Percentiles rank a stretch among this genome's conserved stretches.
phyloP scores from a whole-genome alignment of 2,329 filamentous ascomycete genomes.

The Hypoxylon sp. region DNA sequence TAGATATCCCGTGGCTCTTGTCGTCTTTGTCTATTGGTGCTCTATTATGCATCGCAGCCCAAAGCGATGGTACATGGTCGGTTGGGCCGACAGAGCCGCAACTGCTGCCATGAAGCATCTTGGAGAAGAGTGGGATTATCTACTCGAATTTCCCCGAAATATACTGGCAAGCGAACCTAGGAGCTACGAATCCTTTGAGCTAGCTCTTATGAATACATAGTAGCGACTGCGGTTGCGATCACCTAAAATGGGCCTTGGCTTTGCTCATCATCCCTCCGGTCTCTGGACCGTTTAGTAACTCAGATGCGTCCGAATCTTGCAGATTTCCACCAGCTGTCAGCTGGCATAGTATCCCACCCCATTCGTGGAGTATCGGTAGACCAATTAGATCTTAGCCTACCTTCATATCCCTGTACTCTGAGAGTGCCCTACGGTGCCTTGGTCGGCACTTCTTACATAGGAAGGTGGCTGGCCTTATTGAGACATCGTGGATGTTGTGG shows the following conservation, averaged over 20 bases:
- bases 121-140: conserved; percentile 28
- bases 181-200: background rate
- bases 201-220: background rate
- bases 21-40: conserved; percentile 49
- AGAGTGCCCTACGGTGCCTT: background rate
- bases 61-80: conserved; percentile 46
- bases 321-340: conserved; percentile 5
- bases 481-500: background rate
- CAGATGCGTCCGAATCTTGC: background rate
- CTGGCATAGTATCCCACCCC: conserved; percentile 3
- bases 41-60: conserved; percentile 47
- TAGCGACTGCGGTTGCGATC: background rate
- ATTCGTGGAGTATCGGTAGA: background rate
- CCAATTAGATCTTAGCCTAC: conserved; percentile 14
- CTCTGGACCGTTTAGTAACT: background rate
- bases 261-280: background rate
- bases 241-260: background rate
- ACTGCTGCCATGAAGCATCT: conserved; percentile 41
- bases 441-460: background rate
- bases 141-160: conserved; percentile 34
- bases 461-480: background rate
- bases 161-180: conserved; percentile 3
- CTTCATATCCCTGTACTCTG: background rate
- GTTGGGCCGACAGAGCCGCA: conserved; percentile 45
- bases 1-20: conserved; percentile 42